Evolutionary conservation across 2,329 filamentous ascomycete genomes (phyloP).

Genomic region (Cercospora canescens): DNA sequence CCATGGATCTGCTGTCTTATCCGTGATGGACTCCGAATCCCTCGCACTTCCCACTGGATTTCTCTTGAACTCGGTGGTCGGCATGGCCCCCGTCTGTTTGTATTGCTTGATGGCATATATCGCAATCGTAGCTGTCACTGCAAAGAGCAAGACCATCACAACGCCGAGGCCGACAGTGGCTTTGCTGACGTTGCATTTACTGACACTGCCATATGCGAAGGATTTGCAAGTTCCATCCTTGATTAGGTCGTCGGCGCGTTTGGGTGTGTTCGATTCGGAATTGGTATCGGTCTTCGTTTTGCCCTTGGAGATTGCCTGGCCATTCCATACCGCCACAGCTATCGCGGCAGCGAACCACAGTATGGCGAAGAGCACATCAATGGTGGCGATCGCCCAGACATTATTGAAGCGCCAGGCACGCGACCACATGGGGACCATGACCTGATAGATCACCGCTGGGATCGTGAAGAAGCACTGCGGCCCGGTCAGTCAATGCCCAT

Average conservation of each 20-base stretch:
- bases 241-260: constrained; percentile 20
- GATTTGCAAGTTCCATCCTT: constrained; percentile 52
- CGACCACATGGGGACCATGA: constrained; percentile 61
- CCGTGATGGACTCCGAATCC: constrained; percentile 24
- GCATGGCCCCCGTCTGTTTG: constrained; percentile 57
- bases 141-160: constrained; percentile 59
- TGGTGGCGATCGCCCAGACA: constrained; percentile 58
- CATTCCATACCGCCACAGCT: constrained; percentile 57
- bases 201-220: constrained; percentile 56
- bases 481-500: background rate
- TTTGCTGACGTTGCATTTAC: constrained; percentile 59
- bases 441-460: constrained; percentile 60
- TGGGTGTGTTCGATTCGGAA: constrained; percentile 8
- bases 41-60: constrained; percentile 37
- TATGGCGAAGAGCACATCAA: constrained; percentile 56
- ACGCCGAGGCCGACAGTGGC: constrained; percentile 58
- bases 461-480: constrained; percentile 60
- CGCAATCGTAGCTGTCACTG: constrained; percentile 54
- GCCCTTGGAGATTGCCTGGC: constrained; percentile 54
- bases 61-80: constrained; percentile 38
- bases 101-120: constrained; percentile 57
- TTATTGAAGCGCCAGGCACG: constrained; percentile 60
- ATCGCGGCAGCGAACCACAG: constrained; percentile 63
- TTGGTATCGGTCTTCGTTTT: constrained; percentile 35
- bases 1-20: constrained; percentile 49